Conservation (phyloP, 208 protist genomes). For the Wallacemonas rigidus region DNA sequence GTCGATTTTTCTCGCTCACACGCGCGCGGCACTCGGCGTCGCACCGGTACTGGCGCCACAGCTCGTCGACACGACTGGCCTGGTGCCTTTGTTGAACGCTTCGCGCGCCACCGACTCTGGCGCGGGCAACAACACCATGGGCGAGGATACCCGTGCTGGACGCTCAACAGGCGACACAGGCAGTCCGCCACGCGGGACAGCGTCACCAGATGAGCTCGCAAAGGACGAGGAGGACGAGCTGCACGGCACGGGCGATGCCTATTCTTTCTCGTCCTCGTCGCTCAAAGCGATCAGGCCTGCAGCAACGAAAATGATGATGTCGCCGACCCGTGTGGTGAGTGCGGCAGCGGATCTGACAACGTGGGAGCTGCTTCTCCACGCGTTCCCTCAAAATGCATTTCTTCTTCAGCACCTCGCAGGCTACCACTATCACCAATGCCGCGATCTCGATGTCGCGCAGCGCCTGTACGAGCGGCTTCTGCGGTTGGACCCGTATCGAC, state of each 20-base stretch:
- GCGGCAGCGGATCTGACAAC: conserved; percentile 34
- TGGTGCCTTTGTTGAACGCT: background rate
- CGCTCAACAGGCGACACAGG: no score
- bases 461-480: conserved; percentile 89
- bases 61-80: conserved; percentile 19
- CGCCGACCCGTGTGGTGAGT: background rate
- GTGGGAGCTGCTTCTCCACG: conserved; percentile 56
- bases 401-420: conserved; percentile 83
- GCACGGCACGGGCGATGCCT: no score
- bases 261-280: no score
- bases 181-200: no score
- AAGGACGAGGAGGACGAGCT: background rate
- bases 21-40: conserved; percentile 60
- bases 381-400: conserved; percentile 73
- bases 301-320: no score
- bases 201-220: background rate
- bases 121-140: background rate
- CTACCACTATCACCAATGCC: conserved; percentile 88
- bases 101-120: background rate
- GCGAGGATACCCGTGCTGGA: no score
- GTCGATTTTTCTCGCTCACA: conserved; percentile 68
- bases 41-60: conserved; percentile 39
- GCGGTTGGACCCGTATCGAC: conserved; percentile 82
- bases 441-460: conserved; percentile 79
- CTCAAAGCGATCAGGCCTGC: background rate